Conservation (phyloP, 2,329 filamentous ascomycete genomes). For the Reticulascus tulasneorum region DNA sequence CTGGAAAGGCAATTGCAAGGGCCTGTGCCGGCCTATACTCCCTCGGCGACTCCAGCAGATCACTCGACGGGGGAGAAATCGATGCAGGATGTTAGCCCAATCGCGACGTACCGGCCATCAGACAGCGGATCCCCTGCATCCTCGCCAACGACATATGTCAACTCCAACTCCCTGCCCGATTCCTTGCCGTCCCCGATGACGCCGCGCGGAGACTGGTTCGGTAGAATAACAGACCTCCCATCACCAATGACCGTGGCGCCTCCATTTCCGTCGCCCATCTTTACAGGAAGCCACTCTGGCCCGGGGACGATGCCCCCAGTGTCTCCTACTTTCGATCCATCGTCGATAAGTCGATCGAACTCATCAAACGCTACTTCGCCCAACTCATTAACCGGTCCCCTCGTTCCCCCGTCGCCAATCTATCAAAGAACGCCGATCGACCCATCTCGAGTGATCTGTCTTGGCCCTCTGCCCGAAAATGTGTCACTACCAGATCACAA, state of each 20-base stretch:
- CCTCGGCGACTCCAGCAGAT: slow-evolving; percentile 26
- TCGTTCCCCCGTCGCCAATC: slow-evolving; percentile 25
- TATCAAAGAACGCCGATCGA: slow-evolving; percentile 49
- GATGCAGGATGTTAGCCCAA: slow-evolving; percentile 26
- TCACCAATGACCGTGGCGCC: slow-evolving; percentile 33
- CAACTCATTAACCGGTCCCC: slow-evolving; percentile 14
- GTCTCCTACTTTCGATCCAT: slow-evolving; percentile 19
- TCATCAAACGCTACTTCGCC: slow-evolving; percentile 20
- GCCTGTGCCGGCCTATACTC: slow-evolving; percentile 44
- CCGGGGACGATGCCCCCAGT: slow-evolving; percentile 3
- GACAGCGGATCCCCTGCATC: slow-evolving; percentile 25
- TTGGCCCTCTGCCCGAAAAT: slow-evolving; percentile 50
- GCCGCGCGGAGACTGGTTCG: slow-evolving; percentile 39
- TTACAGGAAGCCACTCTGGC: slow-evolving; percentile 18
- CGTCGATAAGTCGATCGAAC: slow-evolving; percentile 23
- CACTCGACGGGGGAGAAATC: slow-evolving; percentile 26
- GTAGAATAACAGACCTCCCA: slow-evolving; percentile 31
- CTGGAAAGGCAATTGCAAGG: slow-evolving; percentile 48
- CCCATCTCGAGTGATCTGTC: slow-evolving; percentile 47
- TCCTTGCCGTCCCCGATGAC: slow-evolving; percentile 46
- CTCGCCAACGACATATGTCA: slow-evolving; percentile 23
- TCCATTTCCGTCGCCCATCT: slow-evolving; percentile 15
- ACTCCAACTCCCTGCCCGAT: slow-evolving; percentile 33
- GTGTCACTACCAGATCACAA: slow-evolving; percentile 32
- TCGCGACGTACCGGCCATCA: slow-evolving; percentile 29